Evolutionary conservation across 1,139 yeast genomes (phyloP), one percentile per base, ranked within the genome.

Genomic region (Hansenula anomala): DNA sequence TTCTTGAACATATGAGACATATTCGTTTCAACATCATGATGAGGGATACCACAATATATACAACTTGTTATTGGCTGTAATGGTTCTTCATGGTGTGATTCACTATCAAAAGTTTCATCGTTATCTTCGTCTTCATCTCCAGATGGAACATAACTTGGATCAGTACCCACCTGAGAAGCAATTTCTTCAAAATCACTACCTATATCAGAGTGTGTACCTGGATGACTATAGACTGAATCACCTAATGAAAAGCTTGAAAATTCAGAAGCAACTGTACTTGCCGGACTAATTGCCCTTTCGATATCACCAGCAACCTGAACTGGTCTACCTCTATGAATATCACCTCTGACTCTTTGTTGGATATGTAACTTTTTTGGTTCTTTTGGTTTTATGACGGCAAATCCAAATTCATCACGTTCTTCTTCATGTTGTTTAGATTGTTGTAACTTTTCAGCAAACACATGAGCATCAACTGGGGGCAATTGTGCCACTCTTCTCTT

Each of bases 401-500:
- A 82, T 0, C 90, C 90, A 58, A 71, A 78, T 45, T 83, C 90
- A 56, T 82, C 90, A 6, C 55, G 57, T 25, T 64, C 66, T 26
- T 51, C 49, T 46, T 82, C 89, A 56, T 78, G 88, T 17, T 56
- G 56, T 19, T 63, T 63, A 0, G 64, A 61, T 25, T 42, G 48
- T 38, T 61, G 64, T 3, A 85, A 75, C 58, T 87, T 85, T 55
- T 85, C 92, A 2, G 92, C 89, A 67, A 87, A 88, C 10, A 80
- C 69, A 42, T 86, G 89, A 1, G 96, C 82, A 17, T 81, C 67
- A 36, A 92, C 82, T 4, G 96, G 81, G 2, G 90, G 82, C 47
- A 92, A 66, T 35, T 78, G 76, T 3, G 96, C 96, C 29, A 92
- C 96, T 55, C 96, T 73, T 61, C 98, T 75, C 63, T 92, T 92